Evolutionary conservation across 148 eudicot genomes (phyloP).

Genomic region (Silene conica): DNA sequence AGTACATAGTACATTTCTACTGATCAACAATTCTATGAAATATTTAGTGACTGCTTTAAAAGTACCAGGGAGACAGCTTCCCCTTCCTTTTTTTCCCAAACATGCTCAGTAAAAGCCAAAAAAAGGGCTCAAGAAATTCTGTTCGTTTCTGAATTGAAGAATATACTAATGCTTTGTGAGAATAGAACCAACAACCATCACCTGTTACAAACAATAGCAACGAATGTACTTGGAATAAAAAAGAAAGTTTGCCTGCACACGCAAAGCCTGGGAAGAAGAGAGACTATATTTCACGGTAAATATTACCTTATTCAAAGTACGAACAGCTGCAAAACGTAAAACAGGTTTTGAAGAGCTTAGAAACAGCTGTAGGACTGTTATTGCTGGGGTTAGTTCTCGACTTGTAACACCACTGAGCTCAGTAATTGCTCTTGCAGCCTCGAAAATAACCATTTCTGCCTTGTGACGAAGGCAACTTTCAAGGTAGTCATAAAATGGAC

Average conservation of each 20-base stretch:
- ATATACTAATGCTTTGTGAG: not conserved
- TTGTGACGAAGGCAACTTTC: slow-evolving; percentile 96
- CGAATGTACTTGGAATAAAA: no score
- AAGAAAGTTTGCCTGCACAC: no score
- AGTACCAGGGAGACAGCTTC: not conserved
- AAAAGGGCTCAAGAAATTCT: no score
- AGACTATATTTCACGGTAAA: no score
- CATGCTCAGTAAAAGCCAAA: not conserved
- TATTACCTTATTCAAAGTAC: slow-evolving; percentile 90
- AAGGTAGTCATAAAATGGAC: slow-evolving; percentile 91
- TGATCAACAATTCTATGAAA: not conserved
- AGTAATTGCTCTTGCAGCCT: slow-evolving; percentile 96
- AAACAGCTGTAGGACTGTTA: slow-evolving; percentile 91
- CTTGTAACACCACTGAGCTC: slow-evolving; percentile 85
- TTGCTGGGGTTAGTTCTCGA: slow-evolving; percentile 92
- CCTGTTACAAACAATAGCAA: no score
- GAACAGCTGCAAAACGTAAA: slow-evolving; percentile 95
- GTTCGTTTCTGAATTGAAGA: no score
- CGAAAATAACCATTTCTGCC: slow-evolving; percentile 99
- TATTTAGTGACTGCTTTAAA: not conserved
- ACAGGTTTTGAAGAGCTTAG: slow-evolving; percentile 97
- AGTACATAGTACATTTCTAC: not conserved
- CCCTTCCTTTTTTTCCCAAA: not conserved
- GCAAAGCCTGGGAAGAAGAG: no score
- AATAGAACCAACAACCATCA: no score